phyloP scores from a whole-genome alignment of 2,329 filamentous ascomycete genomes.

The Beauveria sp. region DNA sequence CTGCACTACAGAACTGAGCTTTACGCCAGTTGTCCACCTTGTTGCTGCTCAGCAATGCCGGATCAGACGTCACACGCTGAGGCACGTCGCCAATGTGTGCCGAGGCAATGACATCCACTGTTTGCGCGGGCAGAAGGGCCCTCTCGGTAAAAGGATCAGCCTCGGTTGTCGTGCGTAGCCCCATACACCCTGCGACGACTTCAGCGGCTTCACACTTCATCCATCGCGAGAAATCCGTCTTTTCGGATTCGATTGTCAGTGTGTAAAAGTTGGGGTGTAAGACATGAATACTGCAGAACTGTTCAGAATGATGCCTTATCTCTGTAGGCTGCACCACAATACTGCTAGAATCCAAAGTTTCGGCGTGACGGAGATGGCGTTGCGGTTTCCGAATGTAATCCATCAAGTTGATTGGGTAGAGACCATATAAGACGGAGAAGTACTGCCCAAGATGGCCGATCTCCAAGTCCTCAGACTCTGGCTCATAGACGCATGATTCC shows the following conservation, averaged over 20 bases:
- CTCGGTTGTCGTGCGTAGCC: constrained; percentile 41
- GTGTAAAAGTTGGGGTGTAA: constrained; percentile 81
- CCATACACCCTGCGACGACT: constrained; percentile 72
- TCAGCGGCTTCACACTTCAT: constrained; percentile 73
- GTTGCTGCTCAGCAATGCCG: constrained; percentile 33
- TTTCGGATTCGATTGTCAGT: constrained; percentile 70
- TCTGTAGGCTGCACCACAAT: constrained; percentile 72
- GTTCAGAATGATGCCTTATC: constrained; percentile 68
- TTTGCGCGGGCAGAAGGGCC: constrained; percentile 17
- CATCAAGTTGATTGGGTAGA: constrained; percentile 82
- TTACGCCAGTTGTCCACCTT: constrained; percentile 43
- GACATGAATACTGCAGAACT: constrained; percentile 64
- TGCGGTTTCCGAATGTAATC: constrained; percentile 79
- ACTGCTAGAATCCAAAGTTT: constrained; percentile 62
- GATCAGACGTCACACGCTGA: constrained; percentile 21
- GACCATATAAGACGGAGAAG: constrained; percentile 74
- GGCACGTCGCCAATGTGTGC: constrained; percentile 24
- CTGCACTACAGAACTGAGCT: constrained; percentile 43
- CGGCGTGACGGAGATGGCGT: constrained; percentile 66
- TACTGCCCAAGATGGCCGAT: constrained; percentile 65
- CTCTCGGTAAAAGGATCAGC: constrained; percentile 19
- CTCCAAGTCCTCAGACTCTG: constrained; percentile 53
- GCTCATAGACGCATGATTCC: constrained; percentile 56
- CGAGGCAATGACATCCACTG: constrained; percentile 10
- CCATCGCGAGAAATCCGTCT: constrained; percentile 69